phyloP scores from a whole-genome alignment of 2,329 filamentous ascomycete genomes.

The Cercospora sp. region DNA sequence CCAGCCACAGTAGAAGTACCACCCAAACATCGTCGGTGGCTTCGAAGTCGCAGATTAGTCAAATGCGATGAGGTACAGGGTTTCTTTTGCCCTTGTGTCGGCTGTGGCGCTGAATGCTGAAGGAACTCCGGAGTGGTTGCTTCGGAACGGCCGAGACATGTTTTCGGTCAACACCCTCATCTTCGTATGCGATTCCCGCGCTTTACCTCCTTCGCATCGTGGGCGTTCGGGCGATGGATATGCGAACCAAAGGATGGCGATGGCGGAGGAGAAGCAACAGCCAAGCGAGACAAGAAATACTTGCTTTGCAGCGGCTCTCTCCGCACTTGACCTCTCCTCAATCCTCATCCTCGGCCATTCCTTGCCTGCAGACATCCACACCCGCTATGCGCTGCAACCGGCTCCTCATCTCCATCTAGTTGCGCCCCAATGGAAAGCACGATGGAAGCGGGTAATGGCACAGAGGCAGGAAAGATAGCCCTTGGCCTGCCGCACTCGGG shows the following conservation, averaged over 20 bases:
- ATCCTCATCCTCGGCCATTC: background rate
- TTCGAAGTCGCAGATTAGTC: background rate
- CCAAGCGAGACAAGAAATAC: background rate
- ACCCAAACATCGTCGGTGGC: background rate
- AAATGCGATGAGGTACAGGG: background rate
- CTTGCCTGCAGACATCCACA: background rate
- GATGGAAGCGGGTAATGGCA: conserved; percentile 6
- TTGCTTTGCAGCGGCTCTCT: background rate
- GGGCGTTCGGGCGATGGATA: background rate
- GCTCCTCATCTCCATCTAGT: background rate
- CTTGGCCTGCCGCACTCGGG: conserved; percentile 1
- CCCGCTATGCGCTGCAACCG: background rate
- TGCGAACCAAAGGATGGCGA: background rate
- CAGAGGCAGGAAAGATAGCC: background rate
- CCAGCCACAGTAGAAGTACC: background rate
- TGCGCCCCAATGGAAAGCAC: background rate
- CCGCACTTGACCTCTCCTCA: background rate
- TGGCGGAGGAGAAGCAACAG: background rate
- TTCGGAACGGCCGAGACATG: background rate
- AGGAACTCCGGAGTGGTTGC: background rate
- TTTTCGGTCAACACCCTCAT: background rate
- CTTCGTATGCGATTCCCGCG: background rate
- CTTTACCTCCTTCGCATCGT: background rate
- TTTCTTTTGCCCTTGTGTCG: background rate
- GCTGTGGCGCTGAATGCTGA: background rate